These are phyloP conservation scores for Amanita jacksonii DNA, from an alignment of 768 basidiomycete genomes.

Conservation along the genomic window DNA sequence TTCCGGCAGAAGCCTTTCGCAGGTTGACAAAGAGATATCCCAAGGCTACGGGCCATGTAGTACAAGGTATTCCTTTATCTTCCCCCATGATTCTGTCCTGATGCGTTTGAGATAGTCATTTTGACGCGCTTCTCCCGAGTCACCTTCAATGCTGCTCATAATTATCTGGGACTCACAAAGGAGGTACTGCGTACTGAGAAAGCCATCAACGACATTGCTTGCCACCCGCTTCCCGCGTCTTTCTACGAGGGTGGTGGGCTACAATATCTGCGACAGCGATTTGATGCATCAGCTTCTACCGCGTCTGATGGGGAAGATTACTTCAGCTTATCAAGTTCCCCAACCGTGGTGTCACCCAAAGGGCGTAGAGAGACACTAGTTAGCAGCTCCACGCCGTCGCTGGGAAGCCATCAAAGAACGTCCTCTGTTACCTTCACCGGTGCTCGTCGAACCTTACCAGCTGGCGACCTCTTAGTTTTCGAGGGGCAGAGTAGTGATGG, in stretches of 20 bases:
- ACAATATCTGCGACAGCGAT: slow-evolving; percentile 83
- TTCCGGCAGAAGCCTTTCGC: slow-evolving; percentile 94
- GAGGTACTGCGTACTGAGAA: slow-evolving; percentile 96
- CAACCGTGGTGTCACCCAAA: slow-evolving; percentile 20
- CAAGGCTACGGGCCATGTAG: slow-evolving; percentile 93
- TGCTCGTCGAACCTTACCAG: slow-evolving; percentile 58
- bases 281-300: slow-evolving; percentile 47
- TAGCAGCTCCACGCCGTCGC: slow-evolving; percentile 11
- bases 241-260: slow-evolving; percentile 94
- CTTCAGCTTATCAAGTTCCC: slow-evolving; percentile 30
- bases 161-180: slow-evolving; percentile 88
- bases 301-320: slow-evolving; percentile 51
- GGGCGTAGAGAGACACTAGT: neutral
- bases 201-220: slow-evolving; percentile 94
- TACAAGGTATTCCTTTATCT: slow-evolving; percentile 54
- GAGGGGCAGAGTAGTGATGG: slow-evolving; percentile 38
- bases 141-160: slow-evolving; percentile 95
- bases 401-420: slow-evolving; percentile 11
- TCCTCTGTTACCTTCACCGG: slow-evolving; percentile 14
- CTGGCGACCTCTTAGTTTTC: slow-evolving; percentile 66
- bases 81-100: slow-evolving; percentile 7
- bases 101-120: slow-evolving; percentile 52
- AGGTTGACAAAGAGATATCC: slow-evolving; percentile 93
- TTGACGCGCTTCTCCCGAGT: slow-evolving; percentile 94
- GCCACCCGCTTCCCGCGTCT: slow-evolving; percentile 81